phyloP scores from a whole-genome alignment of 768 basidiomycete species.

The Clitopilus hobsonii region DNA sequence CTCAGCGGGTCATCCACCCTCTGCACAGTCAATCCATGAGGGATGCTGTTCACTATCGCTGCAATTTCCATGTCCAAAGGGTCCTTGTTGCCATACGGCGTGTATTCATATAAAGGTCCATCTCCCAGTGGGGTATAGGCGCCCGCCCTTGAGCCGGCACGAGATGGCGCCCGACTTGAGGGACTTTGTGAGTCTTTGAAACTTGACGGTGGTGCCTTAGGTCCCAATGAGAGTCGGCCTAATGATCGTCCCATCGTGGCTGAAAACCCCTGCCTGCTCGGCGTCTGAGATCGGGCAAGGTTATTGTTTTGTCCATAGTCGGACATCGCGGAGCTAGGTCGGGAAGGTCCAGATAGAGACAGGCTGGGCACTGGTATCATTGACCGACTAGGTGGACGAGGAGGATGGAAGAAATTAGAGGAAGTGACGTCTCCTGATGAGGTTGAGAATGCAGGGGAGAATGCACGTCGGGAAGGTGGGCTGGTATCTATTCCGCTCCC shows the following conservation, averaged over 20 bases:
- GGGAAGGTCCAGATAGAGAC: slow-evolving; percentile 63
- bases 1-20: slow-evolving; percentile 77
- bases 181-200: slow-evolving; percentile 51
- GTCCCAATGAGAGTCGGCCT: slow-evolving; percentile 28
- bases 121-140: slow-evolving; percentile 59
- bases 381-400: slow-evolving; percentile 77
- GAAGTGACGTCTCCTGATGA: slow-evolving; percentile 41
- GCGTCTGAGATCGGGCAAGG: slow-evolving; percentile 59
- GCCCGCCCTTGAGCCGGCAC: slow-evolving; percentile 62
- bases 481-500: not conserved
- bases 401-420: slow-evolving; percentile 41
- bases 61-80: slow-evolving; percentile 83
- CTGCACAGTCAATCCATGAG: slow-evolving; percentile 74
- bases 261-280: slow-evolving; percentile 58
- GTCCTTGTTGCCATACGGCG: slow-evolving; percentile 62
- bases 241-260: slow-evolving; percentile 33
- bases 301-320: slow-evolving; percentile 41
- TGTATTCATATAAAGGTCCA: slow-evolving; percentile 56
- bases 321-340: slow-evolving; percentile 71
- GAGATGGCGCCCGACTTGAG: slow-evolving; percentile 52
- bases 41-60: slow-evolving; percentile 64
- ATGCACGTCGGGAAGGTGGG: slow-evolving; percentile 32
- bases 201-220: slow-evolving; percentile 68
- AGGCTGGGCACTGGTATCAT: slow-evolving; percentile 79
- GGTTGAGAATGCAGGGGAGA: slow-evolving; percentile 57